A percentile compares a stretch with the other conserved stretches of the same genome.
Evolutionary conservation across 805 yeast genomes (phyloP).

Genomic region (Blastobotrys americana): DNA sequence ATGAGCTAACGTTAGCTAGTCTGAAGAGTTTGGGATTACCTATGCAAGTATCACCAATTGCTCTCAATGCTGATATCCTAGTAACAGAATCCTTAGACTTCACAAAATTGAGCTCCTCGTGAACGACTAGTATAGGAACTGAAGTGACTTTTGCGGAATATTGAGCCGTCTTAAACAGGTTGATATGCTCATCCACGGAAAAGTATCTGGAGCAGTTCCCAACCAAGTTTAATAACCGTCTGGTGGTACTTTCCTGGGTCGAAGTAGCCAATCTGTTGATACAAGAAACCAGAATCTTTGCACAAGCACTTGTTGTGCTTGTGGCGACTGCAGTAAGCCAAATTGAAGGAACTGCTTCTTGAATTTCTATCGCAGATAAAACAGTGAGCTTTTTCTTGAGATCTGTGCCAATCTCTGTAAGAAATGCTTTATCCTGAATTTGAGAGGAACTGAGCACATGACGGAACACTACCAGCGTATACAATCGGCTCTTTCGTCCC

Average conservation of each 20-base stretch:
- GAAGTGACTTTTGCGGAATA: not conserved
- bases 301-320: not conserved
- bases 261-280: not conserved
- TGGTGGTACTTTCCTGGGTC: slow-evolving; percentile 26
- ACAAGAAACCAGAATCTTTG: slow-evolving; percentile 3
- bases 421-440: slow-evolving; percentile 45
- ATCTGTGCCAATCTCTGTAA: slow-evolving; percentile 38
- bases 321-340: slow-evolving; percentile 35
- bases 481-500: slow-evolving; percentile 35
- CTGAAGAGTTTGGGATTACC: slow-evolving; percentile 61
- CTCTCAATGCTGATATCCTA: slow-evolving; percentile 48
- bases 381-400: slow-evolving; percentile 8
- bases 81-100: slow-evolving; percentile 31
- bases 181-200: slow-evolving; percentile 35
- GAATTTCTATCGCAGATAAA: slow-evolving; percentile 9
- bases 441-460: slow-evolving; percentile 39
- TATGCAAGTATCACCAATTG: slow-evolving; percentile 51
- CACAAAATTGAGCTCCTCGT: slow-evolving; percentile 51
- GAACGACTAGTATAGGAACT: slow-evolving; percentile 38
- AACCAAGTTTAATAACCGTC: slow-evolving; percentile 34
- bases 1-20: slow-evolving; percentile 43
- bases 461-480: slow-evolving; percentile 49
- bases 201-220: not conserved
- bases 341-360: slow-evolving; percentile 55
- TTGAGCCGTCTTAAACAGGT: not conserved